Percentiles rank a stretch among this genome's conserved stretches.
Conservation (phyloP, 1,284 basidiomycete species). For the Microbotryum intermedium region DNA sequence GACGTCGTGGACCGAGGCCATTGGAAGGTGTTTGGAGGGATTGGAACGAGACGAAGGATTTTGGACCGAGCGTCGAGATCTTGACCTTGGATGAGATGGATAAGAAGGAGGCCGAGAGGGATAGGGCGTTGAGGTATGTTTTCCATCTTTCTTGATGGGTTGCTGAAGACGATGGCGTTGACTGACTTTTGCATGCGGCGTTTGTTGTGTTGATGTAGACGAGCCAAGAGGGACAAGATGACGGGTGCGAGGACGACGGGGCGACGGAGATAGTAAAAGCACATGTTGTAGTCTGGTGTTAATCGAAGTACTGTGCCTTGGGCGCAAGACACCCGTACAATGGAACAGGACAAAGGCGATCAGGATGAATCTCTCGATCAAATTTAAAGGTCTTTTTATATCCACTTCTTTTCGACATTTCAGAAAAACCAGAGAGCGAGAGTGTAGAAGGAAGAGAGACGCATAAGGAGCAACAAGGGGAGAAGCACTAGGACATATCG, state of each 20-base stretch:
- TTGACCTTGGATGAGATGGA: slow-evolving; percentile 85
- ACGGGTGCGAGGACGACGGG: slow-evolving; percentile 4
- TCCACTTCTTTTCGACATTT: too few relatives aligned
- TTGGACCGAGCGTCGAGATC: slow-evolving; percentile 78
- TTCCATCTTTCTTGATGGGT: not conserved
- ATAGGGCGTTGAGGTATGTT: slow-evolving; percentile 57
- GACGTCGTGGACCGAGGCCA: slow-evolving; percentile 51
- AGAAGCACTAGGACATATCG: too few relatives aligned
- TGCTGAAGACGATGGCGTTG: too few relatives aligned
- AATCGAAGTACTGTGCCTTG: too few relatives aligned
- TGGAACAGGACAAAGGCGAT: too few relatives aligned
- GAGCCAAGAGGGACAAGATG: slow-evolving; percentile 16
- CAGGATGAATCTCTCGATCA: too few relatives aligned
- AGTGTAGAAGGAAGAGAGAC: too few relatives aligned
- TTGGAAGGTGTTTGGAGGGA: slow-evolving; percentile 87
- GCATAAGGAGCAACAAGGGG: too few relatives aligned
- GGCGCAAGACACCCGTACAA: too few relatives aligned
- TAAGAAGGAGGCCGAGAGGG: slow-evolving; percentile 67
- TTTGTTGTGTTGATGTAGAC: not conserved
- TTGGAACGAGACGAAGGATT: slow-evolving; percentile 86
- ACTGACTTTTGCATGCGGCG: not conserved
- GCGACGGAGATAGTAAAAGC: slow-evolving; percentile 6
- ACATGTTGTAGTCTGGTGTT: too few relatives aligned
- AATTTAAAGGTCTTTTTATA: too few relatives aligned
- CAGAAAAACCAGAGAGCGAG: too few relatives aligned